A percentile compares a stretch with the other conserved stretches of the same genome.
phyloP scores from a whole-genome alignment of 306 rosid genomes.

The Quercus agrifolia region DNA sequence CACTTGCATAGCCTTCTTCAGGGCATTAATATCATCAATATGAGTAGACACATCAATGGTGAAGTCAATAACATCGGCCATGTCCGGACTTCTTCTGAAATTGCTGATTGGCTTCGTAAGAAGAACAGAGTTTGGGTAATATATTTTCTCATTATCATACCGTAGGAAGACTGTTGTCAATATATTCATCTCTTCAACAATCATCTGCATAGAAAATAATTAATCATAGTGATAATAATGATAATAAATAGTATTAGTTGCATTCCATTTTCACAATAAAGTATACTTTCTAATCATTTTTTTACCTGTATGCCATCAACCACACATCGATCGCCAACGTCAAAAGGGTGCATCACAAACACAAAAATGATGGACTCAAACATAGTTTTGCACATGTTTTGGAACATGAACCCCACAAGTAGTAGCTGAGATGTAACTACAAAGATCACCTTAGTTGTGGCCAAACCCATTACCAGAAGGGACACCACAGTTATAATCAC shows the following conservation, averaged over 20 bases:
- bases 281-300: background rate
- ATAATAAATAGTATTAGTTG: background rate
- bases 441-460: constrained; percentile 49
- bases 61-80: constrained; percentile 41
- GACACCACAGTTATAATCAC: constrained; percentile 37
- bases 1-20: constrained; percentile 45
- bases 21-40: constrained; percentile 32
- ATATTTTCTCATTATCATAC: constrained; percentile 51
- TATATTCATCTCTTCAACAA: constrained; percentile 56
- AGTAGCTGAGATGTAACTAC: constrained; percentile 51
- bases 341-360: constrained; percentile 58
- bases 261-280: background rate
- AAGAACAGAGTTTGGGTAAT: constrained; percentile 47
- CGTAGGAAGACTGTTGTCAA: constrained; percentile 45
- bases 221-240: background rate
- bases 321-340: constrained; percentile 48
- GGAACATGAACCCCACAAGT: constrained; percentile 53
- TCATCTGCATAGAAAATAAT: constrained; percentile 28
- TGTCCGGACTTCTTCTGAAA: constrained; percentile 51
- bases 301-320: constrained; percentile 38
- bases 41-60: constrained; percentile 41
- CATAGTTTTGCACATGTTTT: constrained; percentile 52
- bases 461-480: constrained; percentile 45
- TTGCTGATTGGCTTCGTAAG: constrained; percentile 56
- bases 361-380: constrained; percentile 53